Conservation (phyloP, 768 basidiomycete genomes). For the Dioszegia aurantiaca region DNA sequence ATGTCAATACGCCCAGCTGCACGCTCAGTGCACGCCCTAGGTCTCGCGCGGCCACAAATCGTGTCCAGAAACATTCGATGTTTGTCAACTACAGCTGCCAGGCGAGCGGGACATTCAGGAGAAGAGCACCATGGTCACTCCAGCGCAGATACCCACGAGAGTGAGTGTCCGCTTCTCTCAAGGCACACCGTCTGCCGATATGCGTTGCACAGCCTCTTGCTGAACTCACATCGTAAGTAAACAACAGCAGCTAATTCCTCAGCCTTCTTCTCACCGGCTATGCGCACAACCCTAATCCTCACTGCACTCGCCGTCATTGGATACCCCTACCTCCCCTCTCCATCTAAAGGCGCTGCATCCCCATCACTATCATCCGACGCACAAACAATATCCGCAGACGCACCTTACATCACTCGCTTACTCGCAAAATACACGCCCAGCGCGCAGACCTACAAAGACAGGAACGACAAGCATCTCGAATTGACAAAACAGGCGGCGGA, state of each 20-base stretch:
- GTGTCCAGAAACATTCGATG: neutral
- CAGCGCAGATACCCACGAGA: conserved; percentile 15
- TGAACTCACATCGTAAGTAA: neutral
- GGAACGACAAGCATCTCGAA: conserved; percentile 54
- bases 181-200: too few species aligned
- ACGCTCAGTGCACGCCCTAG: neutral
- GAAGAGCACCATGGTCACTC: conserved; percentile 14
- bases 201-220: too few species aligned
- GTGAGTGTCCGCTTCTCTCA: too few species aligned
- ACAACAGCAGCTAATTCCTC: too few species aligned
- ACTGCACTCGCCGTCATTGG: conserved; percentile 36
- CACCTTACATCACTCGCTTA: conserved; percentile 46
- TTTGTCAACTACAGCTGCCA: conserved; percentile 1
- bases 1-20: conserved; percentile 6
- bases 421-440: conserved; percentile 47
- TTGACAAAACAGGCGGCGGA: conserved; percentile 49
- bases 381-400: conserved; percentile 18
- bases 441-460: conserved; percentile 45
- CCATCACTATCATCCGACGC: conserved; percentile 35
- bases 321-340: conserved; percentile 49
- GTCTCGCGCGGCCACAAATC: neutral
- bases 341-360: conserved; percentile 29
- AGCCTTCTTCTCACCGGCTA: conserved; percentile 52
- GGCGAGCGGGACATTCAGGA: conserved; percentile 8
- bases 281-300: conserved; percentile 47